Evolutionary conservation across 768 basidiomycete species (phyloP).

Genomic region (Kwoniella newhampshirensis): DNA sequence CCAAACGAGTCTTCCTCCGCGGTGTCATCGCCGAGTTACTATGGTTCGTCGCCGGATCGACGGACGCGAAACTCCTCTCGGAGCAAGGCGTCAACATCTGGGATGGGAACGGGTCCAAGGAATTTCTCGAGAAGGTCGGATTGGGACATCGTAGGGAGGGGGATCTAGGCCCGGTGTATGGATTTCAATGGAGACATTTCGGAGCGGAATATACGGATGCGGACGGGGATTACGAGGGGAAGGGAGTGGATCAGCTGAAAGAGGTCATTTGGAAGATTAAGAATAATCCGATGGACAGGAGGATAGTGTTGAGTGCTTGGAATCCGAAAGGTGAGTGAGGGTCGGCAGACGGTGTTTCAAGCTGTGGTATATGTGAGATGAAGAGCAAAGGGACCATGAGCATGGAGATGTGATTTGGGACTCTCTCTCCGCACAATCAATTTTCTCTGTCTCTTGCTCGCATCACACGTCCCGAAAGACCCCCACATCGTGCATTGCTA

Average conservation of each 20-base stretch:
- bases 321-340: conserved; percentile 82
- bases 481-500: not conserved
- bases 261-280: conserved; percentile 91
- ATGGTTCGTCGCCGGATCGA: conserved; percentile 86
- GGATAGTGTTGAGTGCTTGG: conserved; percentile 96
- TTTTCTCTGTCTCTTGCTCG: no score
- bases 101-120: conserved; percentile 92
- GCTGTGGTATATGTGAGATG: no score
- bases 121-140: conserved; percentile 80
- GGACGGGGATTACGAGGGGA: conserved; percentile 63
- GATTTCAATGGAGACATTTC: conserved; percentile 95
- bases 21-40: conserved; percentile 91
- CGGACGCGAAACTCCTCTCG: conserved; percentile 73
- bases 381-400: no score
- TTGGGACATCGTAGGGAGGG: conserved; percentile 81
- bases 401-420: no score
- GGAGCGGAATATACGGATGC: conserved; percentile 68
- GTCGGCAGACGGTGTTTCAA: no score
- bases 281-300: conserved; percentile 84
- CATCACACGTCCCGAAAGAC: no score
- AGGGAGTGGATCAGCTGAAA: conserved; percentile 87
- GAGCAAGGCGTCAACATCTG: conserved; percentile 90
- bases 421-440: no score
- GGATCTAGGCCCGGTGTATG: conserved; percentile 94
- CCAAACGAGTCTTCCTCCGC: conserved; percentile 87